A percentile compares a stretch with the other conserved stretches of the same genome.
Conservation (phyloP, 768 basidiomycete species). For the Phlebiopsis flavidoalba region DNA sequence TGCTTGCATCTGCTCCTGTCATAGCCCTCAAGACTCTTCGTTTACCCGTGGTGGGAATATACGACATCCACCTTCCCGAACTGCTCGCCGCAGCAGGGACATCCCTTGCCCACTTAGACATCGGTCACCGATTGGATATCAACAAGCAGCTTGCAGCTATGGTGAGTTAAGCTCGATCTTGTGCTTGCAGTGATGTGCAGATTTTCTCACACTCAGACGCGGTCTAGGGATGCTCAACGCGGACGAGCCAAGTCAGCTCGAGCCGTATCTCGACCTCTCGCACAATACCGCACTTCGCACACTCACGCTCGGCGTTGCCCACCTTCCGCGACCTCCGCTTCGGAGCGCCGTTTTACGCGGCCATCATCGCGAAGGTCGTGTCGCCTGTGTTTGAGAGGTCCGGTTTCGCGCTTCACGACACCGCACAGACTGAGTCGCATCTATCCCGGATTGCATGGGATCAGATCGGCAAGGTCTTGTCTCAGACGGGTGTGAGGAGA, state of each 20-base stretch:
- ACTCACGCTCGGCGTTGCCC: constrained; percentile 8
- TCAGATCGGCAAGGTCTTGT: neutral
- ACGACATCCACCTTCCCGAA: constrained; percentile 9
- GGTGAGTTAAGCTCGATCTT: neutral
- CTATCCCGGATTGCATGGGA: neutral
- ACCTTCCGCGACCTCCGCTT: constrained; percentile 6
- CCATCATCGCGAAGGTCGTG: constrained; percentile 5
- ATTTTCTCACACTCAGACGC: too few species aligned
- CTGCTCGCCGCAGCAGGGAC: constrained; percentile 5
- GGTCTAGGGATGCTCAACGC: neutral
- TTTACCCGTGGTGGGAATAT: constrained; percentile 4
- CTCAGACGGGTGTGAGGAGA: neutral
- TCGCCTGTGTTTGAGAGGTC: constrained; percentile 5
- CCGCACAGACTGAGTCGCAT: neutral
- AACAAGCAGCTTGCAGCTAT: neutral
- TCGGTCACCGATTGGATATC: constrained; percentile 8
- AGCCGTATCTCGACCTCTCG: constrained; percentile 7
- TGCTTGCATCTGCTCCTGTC: neutral
- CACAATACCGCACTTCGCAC: neutral
- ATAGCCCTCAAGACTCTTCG: neutral
- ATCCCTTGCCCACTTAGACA: constrained; percentile 4
- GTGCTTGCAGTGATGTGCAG: too few species aligned
- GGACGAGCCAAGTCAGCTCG: neutral
- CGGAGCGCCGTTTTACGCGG: constrained; percentile 2
- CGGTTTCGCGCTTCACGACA: constrained; percentile 4